These are phyloP conservation scores for Xylaria palmicola DNA, from an alignment of 495 filamentous ascomycete species.

Conservation along the genomic window DNA sequence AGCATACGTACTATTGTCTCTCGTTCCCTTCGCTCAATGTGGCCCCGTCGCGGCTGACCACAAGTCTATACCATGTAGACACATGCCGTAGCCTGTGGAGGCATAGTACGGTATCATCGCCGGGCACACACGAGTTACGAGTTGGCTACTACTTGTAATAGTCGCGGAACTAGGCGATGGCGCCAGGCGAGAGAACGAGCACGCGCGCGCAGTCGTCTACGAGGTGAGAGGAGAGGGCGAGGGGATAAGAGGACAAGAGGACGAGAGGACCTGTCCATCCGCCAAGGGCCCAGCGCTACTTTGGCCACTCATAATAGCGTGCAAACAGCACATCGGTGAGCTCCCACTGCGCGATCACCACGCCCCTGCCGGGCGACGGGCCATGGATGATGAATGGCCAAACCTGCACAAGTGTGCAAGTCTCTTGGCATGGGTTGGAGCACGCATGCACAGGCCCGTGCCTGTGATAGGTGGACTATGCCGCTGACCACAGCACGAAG, in stretches of 20 bases:
- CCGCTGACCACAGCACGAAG: conserved; percentile 31
- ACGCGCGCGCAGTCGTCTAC: no score
- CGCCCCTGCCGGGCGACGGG: conserved; percentile 9
- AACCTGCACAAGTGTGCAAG: conserved; percentile 26
- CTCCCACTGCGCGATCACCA: conserved; percentile 21
- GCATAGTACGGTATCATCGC: no score
- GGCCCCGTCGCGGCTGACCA: no score
- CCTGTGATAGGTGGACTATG: conserved; percentile 33
- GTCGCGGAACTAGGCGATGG: no score
- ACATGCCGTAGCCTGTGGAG: no score
- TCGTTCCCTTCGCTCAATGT: neutral
- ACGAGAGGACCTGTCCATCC: conserved; percentile 4
- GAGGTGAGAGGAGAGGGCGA: no score
- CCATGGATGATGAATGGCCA: conserved; percentile 2
- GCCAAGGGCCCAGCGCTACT: conserved; percentile 15
- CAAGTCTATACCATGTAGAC: no score
- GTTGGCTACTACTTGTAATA: no score
- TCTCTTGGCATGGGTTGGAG: conserved; percentile 27
- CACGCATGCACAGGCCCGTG: conserved; percentile 23
- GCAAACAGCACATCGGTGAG: conserved; percentile 19
- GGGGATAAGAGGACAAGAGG: no score
- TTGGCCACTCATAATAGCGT: conserved; percentile 6
- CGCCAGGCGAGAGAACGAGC: no score
- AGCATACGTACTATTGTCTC: neutral
- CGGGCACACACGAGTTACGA: no score